Evolutionary conservation across 805 yeast genomes (phyloP).

Genomic region (Phaffomyces thermotolerans): DNA sequence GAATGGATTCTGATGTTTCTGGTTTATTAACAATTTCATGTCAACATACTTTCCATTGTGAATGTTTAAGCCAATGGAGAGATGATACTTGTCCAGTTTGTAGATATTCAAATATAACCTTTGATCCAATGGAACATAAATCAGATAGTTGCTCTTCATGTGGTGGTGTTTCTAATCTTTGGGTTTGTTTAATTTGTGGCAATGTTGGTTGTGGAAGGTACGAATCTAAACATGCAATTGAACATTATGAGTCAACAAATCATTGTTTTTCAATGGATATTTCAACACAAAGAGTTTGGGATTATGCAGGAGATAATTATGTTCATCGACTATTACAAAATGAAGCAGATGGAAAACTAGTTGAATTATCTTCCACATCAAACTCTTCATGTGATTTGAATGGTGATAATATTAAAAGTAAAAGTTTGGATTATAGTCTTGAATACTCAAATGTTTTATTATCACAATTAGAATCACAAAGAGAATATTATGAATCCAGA

Average conservation of each 20-base stretch:
- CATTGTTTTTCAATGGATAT: conserved; percentile 93
- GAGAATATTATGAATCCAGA: conserved; percentile 68
- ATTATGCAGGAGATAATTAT: conserved; percentile 83
- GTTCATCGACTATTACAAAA: conserved; percentile 82
- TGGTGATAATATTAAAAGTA: conserved; percentile 21
- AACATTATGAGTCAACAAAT: conserved; percentile 67
- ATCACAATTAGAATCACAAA: conserved; percentile 77
- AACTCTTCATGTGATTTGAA: conserved; percentile 3
- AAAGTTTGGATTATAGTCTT: conserved; percentile 55
- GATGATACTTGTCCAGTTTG: conserved; percentile 92
- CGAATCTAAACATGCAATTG: conserved; percentile 76
- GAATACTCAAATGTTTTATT: conserved; percentile 77
- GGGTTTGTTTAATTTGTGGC: conserved; percentile 91
- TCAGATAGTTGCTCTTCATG: conserved; percentile 45
- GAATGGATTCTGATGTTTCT: conserved; percentile 74
- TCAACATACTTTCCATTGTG: conserved; percentile 90
- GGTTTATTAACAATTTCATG: conserved; percentile 86
- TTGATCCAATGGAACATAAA: conserved; percentile 17
- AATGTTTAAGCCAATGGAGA: conserved; percentile 80
- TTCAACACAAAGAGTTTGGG: conserved; percentile 85
- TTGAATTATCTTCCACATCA: conserved; percentile 43
- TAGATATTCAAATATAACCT: conserved; percentile 52
- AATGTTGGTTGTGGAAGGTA: conserved; percentile 90
- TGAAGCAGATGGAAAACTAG: conserved; percentile 83
- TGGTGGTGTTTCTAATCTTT: conserved; percentile 51